Evolutionary conservation across 176 grass and related monocot species (phyloP), one percentile per base, ranked within the genome.

Genomic region (Metroxylon sagu): DNA sequence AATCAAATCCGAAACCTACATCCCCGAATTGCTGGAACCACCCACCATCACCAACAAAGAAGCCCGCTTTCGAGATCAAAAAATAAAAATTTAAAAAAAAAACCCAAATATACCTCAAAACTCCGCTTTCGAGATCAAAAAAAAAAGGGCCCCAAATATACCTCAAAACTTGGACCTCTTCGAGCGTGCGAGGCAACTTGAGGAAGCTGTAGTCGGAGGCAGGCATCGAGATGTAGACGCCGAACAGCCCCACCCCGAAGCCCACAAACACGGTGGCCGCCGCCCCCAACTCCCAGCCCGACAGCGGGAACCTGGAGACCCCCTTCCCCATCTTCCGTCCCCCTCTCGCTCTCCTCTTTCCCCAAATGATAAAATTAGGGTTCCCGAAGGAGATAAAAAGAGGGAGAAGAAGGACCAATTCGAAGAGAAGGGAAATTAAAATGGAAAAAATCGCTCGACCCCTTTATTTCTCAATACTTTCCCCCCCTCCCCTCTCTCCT

Each of bases 151-250:
- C 19, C 7, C 50, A 53, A 18, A 67, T 49, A 68, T 87, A 97
- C 93, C 81, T 92, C 60, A 98, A 81, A 69, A 78, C 77, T 75
- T 92, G 84, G 70, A 98, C 82, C 56, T 98, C 93, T 64, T 72
- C 49, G 15, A 72, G 50, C 28, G 70, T 62, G 18, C 70, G 70
- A 10, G 70, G 70, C 49, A 72, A 62, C 50, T 72, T 72, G 50
- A 72, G 70, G 59, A 72, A 72, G 28, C 70, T 72, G 18, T 72
- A 72, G 49, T 72, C 70, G 18, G 59, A 72, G 18, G 57, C 26
- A 63, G 87, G 87, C 93, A 98, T 98, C 62, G 93, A 92, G 6
- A 92, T 72, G 71, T 98, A 98, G 59, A 98, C 84, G 6, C 73
- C 87, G 21, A 79, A 56, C 35, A 98, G 79, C 10, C 87, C 93